Conservation (phyloP, 768 basidiomycete genomes). For the Mycena olivaceomarginata region DNA sequence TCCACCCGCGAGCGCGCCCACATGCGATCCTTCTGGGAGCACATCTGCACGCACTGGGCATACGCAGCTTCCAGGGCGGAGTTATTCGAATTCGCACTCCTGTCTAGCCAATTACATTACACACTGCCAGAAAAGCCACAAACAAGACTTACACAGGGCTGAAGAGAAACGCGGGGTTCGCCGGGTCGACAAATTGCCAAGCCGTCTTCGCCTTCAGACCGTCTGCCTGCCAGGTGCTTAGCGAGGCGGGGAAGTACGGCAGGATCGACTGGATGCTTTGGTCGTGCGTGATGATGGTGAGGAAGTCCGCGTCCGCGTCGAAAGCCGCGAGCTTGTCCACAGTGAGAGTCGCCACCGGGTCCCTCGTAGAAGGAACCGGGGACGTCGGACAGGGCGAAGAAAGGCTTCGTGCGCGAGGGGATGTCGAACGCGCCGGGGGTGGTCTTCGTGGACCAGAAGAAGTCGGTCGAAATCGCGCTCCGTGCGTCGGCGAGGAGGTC, state of each 20-base stretch:
- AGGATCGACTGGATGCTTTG: constrained; percentile 21
- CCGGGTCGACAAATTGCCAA: constrained; percentile 39
- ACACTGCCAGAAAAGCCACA: no score
- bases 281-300: constrained; percentile 43
- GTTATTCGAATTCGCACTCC: neutral
- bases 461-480: constrained; percentile 30
- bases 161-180: constrained; percentile 39
- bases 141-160: constrained; percentile 29
- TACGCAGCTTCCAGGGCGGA: neutral
- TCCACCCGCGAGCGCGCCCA: neutral
- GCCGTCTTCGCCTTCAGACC: constrained; percentile 30
- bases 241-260: constrained; percentile 37
- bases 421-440: constrained; percentile 34
- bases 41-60: constrained; percentile 4
- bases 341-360: constrained; percentile 21
- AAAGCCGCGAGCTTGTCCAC: constrained; percentile 35
- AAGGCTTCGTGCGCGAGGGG: constrained; percentile 31
- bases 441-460: constrained; percentile 31
- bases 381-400: constrained; percentile 34
- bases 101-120: no score
- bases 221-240: constrained; percentile 31
- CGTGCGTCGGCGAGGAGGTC: constrained; percentile 31
- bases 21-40: neutral
- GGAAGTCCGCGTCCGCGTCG: constrained; percentile 42
- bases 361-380: constrained; percentile 37